Base-by-base conservation (phyloP, 768 basidiomycete genomes). In the Scleroderma citrinum region DNA sequence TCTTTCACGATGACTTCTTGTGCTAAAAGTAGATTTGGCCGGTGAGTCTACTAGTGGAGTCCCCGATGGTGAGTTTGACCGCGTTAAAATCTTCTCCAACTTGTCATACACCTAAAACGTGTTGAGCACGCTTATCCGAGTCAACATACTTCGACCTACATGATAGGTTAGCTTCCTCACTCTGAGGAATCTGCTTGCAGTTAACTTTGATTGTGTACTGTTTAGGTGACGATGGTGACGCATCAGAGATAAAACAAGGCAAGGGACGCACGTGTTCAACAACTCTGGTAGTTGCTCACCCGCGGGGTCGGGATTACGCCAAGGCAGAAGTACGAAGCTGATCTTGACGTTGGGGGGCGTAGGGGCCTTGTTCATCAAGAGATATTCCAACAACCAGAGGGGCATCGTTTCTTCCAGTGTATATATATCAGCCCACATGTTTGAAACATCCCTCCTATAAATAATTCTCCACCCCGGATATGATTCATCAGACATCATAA, bases 311-410 rank as follows among this genome's bases (percentile, higher is more conserved):
- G 78, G 77, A 50, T 70, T 76, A 2, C 68, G 71, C 78, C 80
- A 88, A 1, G 94, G 92, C 53, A 94, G 71, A 32, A 99, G 67
- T 17, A 95, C 80, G 62, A 98, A 99, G 57, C 92, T 90, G 38
- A 97, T 63, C 71, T 98, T 99, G 45, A 77, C 71, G 5, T 76
- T 71, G 14, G 81, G 77, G 0, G 73, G 59, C 23, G 75, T 55
- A 13, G 77, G 69, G 47, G 74, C 69, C 60, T 78, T 82, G 55
- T 87, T 85, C 13, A 81, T 67, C 34, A 97, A 73, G 34, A 97
- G 68, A 58, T 86, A 95, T 64, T 97, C 91, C 44, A 92, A 69
- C 42, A 96, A 69, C 95, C 95, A 98, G 55, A 83, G 60, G 3
- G 95, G 95, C 74, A 92, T 81, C 34, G 70, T 75, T 58, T 82